Evolutionary conservation across 352 stramenopile species (phyloP).

Genomic region (Phytopythium vexans): DNA sequence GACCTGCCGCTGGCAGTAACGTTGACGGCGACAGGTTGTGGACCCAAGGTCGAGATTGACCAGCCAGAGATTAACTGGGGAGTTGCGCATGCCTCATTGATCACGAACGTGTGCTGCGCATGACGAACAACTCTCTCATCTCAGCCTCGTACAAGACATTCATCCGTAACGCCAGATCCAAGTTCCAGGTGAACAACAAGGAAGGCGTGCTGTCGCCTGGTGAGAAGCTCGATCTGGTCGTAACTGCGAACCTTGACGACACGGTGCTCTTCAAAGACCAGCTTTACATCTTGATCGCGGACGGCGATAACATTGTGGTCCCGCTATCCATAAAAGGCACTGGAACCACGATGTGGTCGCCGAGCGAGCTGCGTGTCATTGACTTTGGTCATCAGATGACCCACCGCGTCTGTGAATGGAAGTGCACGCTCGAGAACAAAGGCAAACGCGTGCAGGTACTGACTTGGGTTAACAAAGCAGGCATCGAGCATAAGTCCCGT

Average conservation of each 20-base stretch:
- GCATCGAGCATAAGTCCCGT: background rate
- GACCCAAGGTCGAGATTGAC: constrained; percentile 85
- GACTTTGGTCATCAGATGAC: constrained; percentile 94
- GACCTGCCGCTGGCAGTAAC: constrained; percentile 89
- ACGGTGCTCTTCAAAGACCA: constrained; percentile 91
- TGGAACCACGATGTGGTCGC: constrained; percentile 93
- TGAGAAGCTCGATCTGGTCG: constrained; percentile 62
- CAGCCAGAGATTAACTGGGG: constrained; percentile 87
- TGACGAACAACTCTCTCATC: constrained; percentile 91
- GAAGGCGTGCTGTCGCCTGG: constrained; percentile 84
- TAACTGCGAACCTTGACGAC: constrained; percentile 93
- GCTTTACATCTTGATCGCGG: constrained; percentile 89
- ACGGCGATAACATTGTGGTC: constrained; percentile 90
- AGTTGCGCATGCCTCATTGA: constrained; percentile 89
- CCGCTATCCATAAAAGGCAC: constrained; percentile 89
- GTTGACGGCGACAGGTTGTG: constrained; percentile 77
- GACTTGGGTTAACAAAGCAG: constrained; percentile 87
- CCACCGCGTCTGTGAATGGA: constrained; percentile 83
- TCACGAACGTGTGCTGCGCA: constrained; percentile 55
- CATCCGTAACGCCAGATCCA: constrained; percentile 89
- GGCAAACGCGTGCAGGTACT: constrained; percentile 90
- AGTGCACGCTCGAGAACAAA: constrained; percentile 95
- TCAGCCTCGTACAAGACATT: constrained; percentile 91
- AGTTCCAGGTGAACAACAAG: constrained; percentile 89
- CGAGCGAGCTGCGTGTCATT: constrained; percentile 83